Evolutionary conservation across 345 rosid species (phyloP), one percentile per base, ranked within the genome.

Genomic region (Linum tenue): DNA sequence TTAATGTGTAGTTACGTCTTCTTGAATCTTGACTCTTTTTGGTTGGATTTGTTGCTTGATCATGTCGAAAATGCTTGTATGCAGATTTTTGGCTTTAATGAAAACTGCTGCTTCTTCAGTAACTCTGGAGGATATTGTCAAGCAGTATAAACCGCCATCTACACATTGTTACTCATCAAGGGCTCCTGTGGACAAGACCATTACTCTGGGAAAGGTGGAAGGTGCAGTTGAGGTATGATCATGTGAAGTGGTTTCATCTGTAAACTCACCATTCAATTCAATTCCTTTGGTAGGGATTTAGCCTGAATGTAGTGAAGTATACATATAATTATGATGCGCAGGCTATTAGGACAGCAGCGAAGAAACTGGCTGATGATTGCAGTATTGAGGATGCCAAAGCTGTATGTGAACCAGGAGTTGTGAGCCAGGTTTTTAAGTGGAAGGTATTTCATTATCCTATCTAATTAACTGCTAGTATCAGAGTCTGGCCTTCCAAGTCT

Each of bases 311-410:
- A 12, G 60, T n/a, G 4, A 31, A 64, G 38, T 40, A 64, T 17
- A 56, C 11, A 59, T 37, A 38, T 37, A 14, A 7, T 14, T 64
- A 55, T 59, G 3, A 37, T 67, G 35, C 68, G 51, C 79, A 94
- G 99, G 99, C 96, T 75, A 74, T 84, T 73, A 82, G 81, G 70
- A 77, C 89, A 75, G 99, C 99, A 58, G 70, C 84, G 51, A 75
- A 82, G 81, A 87, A 73, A 80, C 76, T 87, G 41, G 91, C 86
- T 68, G 76, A 77, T 65, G 89, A 88, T 59, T 79, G 76, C 69
- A 80, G 75, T 69, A 78, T 79, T 39, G 97, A 88, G 79, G 97
- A 92, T 84, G 97, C 94, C 58, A 79, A 79, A 77, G 89, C 90
- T 72, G 88, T 92, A 75, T 92, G 98, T 81, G 91, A 73, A 68